Base-by-base conservation (phyloP, 495 filamentous ascomycete genomes). In the Penicillium macrosclerotiorum region DNA sequence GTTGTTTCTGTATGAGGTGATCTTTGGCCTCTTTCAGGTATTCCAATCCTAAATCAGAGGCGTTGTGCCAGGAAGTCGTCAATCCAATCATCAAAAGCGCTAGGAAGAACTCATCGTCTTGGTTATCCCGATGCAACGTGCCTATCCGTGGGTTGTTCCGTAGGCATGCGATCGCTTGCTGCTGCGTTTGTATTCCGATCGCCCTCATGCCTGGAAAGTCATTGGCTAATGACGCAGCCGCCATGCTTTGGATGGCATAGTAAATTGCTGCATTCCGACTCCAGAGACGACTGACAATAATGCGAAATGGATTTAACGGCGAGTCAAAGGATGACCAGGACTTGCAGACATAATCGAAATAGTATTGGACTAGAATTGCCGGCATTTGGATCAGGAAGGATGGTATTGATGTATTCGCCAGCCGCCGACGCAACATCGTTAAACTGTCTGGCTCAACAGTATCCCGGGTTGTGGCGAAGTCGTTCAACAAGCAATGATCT, bases 271-370 rank as follows among this genome's bases (percentile, higher is more conserved):
- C 57, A 41, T 54, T 60, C 6, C 45, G 43, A 37, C 57, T 60
- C 57, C 57, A 60, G 11, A 60, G 54, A 12, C 54, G 49, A 22
- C 57, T 57, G 34, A 60, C 32, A 18, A 60, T 57, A 3, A 39
- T 29, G 14, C 57, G 47, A 8, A 60, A 57, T 8, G 57, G 57
- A 31, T 57, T 60, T 12, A 60, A 41, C 17, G 57, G 57, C 7
- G 54, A 60, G 41, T 60, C 54, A 41, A 60, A 60, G 5, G 57
- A 60, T 19, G 57, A 60, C 57, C 57, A 60, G 20, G 55, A 45
- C 26, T 57, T 60, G 47, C 57, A 60, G 13, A 60, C 57, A 6
- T 53, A 54, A 38, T 57, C 54, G 20, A 60, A 60, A 19, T 57
- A 60, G 23, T 60, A 60, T 32, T 60, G 54, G n/a, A 60, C 54